Evolutionary conservation across 2,329 filamentous ascomycete species (phyloP).

Genomic region (Stagonosporopsis cucurbitacearum): DNA sequence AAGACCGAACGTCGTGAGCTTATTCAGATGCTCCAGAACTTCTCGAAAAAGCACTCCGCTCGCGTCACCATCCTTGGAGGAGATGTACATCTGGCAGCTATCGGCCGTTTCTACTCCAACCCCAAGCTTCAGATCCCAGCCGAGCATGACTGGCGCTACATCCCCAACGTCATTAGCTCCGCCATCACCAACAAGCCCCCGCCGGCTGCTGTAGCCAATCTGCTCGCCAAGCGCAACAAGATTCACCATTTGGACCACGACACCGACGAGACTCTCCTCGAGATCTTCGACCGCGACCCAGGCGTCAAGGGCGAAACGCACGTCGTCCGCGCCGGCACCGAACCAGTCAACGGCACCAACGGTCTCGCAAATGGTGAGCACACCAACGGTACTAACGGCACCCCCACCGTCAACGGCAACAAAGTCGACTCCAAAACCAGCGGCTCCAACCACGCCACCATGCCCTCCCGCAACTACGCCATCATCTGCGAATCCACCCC

Average conservation of each 20-base stretch:
- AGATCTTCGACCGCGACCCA: conserved; percentile 68
- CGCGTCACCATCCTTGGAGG: conserved; percentile 69
- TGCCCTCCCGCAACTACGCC: conserved; percentile 72
- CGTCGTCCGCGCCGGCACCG: conserved; percentile 26
- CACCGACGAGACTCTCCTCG: conserved; percentile 69
- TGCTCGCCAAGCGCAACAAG: conserved; percentile 68
- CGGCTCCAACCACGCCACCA: conserved; percentile 81
- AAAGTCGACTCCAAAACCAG: conserved; percentile 64
- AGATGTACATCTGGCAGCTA: conserved; percentile 68
- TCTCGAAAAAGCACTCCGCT: conserved; percentile 62
- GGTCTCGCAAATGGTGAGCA: conserved; percentile 27
- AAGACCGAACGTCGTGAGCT: conserved; percentile 84
- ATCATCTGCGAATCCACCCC: conserved; percentile 63
- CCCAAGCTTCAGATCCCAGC: conserved; percentile 62
- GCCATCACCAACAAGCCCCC: conserved; percentile 74
- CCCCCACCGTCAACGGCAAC: conserved; percentile 30
- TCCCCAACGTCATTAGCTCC: conserved; percentile 68
- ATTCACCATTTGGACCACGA: conserved; percentile 68
- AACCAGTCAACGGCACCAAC: conserved; percentile 25
- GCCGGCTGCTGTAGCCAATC: conserved; percentile 68
- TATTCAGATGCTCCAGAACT: conserved; percentile 67
- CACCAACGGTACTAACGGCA: conserved; percentile 15
- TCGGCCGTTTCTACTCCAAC: conserved; percentile 70
- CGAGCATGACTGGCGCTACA: conserved; percentile 67
- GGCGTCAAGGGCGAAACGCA: conserved; percentile 32